phyloP scores from a whole-genome alignment of 768 basidiomycete species.

The Xerocomellus dryophilus region DNA sequence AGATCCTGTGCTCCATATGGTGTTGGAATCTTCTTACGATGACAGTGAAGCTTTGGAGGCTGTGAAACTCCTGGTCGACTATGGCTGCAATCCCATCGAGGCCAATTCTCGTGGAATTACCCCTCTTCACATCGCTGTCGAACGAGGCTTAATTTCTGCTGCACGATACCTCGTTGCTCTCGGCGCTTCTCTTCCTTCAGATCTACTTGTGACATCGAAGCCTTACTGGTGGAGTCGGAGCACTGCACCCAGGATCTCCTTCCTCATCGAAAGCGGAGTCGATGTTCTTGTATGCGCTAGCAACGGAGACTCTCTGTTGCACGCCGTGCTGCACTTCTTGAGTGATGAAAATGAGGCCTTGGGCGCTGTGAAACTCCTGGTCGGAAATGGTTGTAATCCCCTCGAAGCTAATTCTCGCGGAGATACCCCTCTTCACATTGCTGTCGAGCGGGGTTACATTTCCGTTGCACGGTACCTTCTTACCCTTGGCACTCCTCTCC shows the following conservation, averaged over 20 bases:
- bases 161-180: not conserved
- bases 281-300: not conserved
- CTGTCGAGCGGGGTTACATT: not conserved
- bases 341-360: not conserved
- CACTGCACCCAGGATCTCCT: not conserved
- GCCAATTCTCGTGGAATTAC: not conserved
- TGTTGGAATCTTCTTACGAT: too few species aligned
- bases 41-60: too few species aligned
- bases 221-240: not conserved
- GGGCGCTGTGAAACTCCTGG: not conserved
- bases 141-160: not conserved
- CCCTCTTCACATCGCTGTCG: too few species aligned
- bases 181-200: not conserved
- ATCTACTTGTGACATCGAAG: not conserved
- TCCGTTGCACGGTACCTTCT: not conserved
- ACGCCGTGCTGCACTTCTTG: not conserved
- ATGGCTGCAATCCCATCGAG: not conserved
- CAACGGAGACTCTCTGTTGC: not conserved
- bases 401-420: not conserved
- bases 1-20: too few species aligned
- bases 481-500: not conserved
- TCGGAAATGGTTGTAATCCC: not conserved
- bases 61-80: not conserved
- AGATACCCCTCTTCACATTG: not conserved
- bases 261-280: not conserved